phyloP scores from a whole-genome alignment of 78 protist species.

The Corallochytrium limacisporum region DNA sequence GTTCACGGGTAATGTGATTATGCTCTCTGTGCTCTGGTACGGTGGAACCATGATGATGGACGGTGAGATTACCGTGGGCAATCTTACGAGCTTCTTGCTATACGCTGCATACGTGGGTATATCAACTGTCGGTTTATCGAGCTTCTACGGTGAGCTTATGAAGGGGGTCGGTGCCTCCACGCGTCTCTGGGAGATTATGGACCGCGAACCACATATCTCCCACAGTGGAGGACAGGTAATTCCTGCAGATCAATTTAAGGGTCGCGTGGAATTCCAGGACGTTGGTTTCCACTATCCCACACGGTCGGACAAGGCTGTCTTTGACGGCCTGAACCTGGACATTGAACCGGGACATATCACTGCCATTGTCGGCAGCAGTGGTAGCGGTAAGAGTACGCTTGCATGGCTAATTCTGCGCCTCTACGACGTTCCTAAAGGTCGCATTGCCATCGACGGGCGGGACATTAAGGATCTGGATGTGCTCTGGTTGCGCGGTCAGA shows the following conservation, averaged over 20 bases:
- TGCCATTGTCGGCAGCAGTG: not conserved
- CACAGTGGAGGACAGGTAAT: not conserved
- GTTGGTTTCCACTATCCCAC: slow-evolving; percentile 25
- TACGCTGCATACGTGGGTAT: not conserved
- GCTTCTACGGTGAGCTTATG: slow-evolving; percentile 4
- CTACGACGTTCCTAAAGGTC: not conserved
- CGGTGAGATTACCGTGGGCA: slow-evolving; percentile 1
- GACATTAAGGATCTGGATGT: slow-evolving; percentile 5
- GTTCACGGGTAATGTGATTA: not conserved
- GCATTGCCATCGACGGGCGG: not conserved
- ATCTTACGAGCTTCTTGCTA: slow-evolving; percentile 10
- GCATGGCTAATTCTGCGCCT: not conserved
- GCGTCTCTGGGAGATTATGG: not conserved
- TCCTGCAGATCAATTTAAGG: slow-evolving; percentile 1
- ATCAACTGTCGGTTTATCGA: not conserved
- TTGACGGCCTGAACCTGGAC: not conserved
- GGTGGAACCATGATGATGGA: slow-evolving; percentile 2
- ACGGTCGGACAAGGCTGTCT: slow-evolving; percentile 10
- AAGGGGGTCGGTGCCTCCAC: slow-evolving; percentile 2
- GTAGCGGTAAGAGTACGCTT: slow-evolving; percentile 9
- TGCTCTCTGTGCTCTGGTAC: slow-evolving; percentile 19
- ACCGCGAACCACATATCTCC: not conserved
- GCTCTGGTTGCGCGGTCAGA: not conserved
- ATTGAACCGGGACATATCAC: not conserved
- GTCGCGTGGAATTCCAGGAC: slow-evolving; percentile 9